Evolutionary conservation across 805 yeast species (phyloP).

Genomic region (Candida chauliodis): DNA sequence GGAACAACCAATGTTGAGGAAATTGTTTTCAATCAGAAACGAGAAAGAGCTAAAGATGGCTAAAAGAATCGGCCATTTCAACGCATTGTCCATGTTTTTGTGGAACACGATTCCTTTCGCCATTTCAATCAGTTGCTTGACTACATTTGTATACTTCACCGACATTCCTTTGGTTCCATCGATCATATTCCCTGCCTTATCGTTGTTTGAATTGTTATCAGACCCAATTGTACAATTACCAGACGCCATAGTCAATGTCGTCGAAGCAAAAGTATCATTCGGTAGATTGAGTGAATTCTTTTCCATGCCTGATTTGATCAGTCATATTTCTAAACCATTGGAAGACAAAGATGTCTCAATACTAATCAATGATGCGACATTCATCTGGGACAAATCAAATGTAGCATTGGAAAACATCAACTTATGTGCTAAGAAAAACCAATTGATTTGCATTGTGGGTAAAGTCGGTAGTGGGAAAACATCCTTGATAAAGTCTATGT

Average conservation of each 20-base stretch:
- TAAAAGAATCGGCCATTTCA: conserved; percentile 27
- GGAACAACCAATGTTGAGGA: conserved; percentile 36
- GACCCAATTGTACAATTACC: conserved; percentile 33
- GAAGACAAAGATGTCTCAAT: conserved; percentile 24
- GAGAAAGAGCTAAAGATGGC: conserved; percentile 26
- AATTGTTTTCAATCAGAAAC: conserved; percentile 29
- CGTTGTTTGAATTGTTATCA: conserved; percentile 31
- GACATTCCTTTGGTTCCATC: conserved; percentile 30
- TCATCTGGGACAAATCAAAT: conserved; percentile 23
- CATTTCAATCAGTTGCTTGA: conserved; percentile 29
- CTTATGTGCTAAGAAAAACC: conserved; percentile 30
- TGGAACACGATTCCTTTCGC: conserved; percentile 36
- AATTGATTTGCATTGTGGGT: conserved; percentile 38
- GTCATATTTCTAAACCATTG: conserved; percentile 8
- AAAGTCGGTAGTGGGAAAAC: conserved; percentile 39
- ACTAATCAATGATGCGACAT: conserved; percentile 24
- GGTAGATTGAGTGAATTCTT: conserved; percentile 30
- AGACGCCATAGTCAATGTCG: conserved; percentile 21
- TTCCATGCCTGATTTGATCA: conserved; percentile 28
- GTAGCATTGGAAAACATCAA: conserved; percentile 29
- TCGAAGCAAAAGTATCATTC: conserved; percentile 29
- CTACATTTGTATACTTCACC: conserved; percentile 20
- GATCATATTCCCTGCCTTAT: conserved; percentile 35
- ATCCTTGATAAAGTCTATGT: conserved; percentile 29
- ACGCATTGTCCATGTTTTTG: conserved; percentile 28